phyloP scores from a whole-genome alignment of 179 eudicot species.

The Actinidia arguta region DNA sequence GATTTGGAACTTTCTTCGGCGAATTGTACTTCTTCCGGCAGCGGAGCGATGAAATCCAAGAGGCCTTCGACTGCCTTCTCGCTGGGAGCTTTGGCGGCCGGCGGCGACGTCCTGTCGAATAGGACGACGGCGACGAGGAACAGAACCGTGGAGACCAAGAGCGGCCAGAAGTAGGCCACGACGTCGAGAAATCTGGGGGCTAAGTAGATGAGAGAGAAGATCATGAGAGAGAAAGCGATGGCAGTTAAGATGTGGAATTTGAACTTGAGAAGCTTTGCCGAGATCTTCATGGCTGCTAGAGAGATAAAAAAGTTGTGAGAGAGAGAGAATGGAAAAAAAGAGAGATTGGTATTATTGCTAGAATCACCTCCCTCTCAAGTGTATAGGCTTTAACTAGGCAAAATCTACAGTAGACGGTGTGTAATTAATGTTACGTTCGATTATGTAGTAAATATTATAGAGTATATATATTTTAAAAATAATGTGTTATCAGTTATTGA shows the following conservation, averaged over 20 bases:
- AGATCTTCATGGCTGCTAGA: slow-evolving; percentile 53
- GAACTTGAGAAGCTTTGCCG: slow-evolving; percentile 44
- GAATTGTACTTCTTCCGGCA: background rate
- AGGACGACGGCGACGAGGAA: slow-evolving; percentile 63
- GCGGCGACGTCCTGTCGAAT: slow-evolving; percentile 58
- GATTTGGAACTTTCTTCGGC: too few relatives aligned
- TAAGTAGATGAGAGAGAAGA: slow-evolving; percentile 23
- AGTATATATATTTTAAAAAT: too few relatives aligned
- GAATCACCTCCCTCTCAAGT: too few relatives aligned
- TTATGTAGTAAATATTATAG: too few relatives aligned
- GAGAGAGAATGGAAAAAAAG: too few relatives aligned
- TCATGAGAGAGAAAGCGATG: slow-evolving; percentile 25
- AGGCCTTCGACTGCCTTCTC: slow-evolving; percentile 71
- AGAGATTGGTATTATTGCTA: slow-evolving; percentile 47
- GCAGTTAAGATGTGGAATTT: slow-evolving; percentile 48
- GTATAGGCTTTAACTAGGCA: too few relatives aligned
- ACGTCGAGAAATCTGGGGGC: slow-evolving; percentile 61
- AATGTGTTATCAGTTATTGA: too few relatives aligned
- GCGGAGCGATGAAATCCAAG: slow-evolving; percentile 61
- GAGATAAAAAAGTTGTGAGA: slow-evolving; percentile 21
- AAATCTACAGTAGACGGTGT: too few relatives aligned
- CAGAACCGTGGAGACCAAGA: slow-evolving; percentile 68
- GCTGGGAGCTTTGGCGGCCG: slow-evolving; percentile 41
- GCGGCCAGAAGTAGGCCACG: slow-evolving; percentile 66
- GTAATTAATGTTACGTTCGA: too few relatives aligned